Evolutionary conservation across 106 monocot genomes (phyloP).

Genomic region (Allium cepa): DNA sequence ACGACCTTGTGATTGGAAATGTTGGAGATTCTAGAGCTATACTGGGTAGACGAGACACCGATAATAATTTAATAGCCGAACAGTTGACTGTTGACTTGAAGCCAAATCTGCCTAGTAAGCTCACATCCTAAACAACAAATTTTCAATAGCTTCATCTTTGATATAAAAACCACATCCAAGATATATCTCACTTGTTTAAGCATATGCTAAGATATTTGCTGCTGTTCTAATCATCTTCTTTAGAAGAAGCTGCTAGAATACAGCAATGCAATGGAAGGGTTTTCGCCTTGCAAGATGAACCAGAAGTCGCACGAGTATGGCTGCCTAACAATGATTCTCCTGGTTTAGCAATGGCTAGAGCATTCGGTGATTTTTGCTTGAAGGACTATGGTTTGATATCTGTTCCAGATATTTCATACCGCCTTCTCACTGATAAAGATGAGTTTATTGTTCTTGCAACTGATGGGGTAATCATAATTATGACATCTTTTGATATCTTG

Average conservation of each 20-base stretch:
- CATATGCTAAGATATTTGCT: no score
- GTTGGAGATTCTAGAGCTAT: conserved; percentile 75
- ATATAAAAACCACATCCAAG: no score
- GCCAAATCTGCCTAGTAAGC: conserved; percentile 69
- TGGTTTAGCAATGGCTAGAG: conserved; percentile 43
- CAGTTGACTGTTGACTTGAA: conserved; percentile 79
- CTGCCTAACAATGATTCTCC: conserved; percentile 34
- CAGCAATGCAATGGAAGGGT: conserved; percentile 37
- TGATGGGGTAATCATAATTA: conserved; percentile 27
- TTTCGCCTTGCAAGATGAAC: conserved; percentile 40
- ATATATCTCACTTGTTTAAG: no score
- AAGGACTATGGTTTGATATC: conserved; percentile 42
- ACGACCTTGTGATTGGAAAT: conserved; percentile 77
- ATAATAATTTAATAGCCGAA: conserved; percentile 34
- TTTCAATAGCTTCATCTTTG: no score
- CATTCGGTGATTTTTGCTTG: conserved; percentile 45
- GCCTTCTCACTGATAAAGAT: conserved; percentile 28
- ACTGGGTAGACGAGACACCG: conserved; percentile 42
- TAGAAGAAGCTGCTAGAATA: conserved; percentile 40
- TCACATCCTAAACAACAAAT: not conserved
- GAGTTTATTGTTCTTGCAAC: conserved; percentile 45
- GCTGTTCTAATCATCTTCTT: no score
- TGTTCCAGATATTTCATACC: conserved; percentile 36
- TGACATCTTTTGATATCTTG: no score
- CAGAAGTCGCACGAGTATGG: conserved; percentile 36